Evolutionary conservation across 768 basidiomycete species (phyloP).

Genomic region (Russula lepida): DNA sequence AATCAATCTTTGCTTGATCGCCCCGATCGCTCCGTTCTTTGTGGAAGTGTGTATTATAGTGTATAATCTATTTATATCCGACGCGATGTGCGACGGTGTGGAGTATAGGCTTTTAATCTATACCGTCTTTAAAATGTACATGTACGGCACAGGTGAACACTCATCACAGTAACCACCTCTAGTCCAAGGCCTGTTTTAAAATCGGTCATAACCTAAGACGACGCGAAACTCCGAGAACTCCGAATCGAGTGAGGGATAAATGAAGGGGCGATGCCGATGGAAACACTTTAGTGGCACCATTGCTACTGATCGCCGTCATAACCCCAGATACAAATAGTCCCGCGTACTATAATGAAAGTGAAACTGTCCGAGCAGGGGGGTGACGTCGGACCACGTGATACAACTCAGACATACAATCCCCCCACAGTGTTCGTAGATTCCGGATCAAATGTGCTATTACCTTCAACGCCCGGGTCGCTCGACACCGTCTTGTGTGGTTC

Average conservation of each 20-base stretch:
- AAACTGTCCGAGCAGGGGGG: background rate
- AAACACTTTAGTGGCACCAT: too few relatives aligned
- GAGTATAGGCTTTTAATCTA: background rate
- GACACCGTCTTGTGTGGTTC: background rate
- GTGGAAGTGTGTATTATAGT: too few relatives aligned
- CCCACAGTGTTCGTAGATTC: background rate
- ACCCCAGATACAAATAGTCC: background rate
- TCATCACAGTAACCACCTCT: background rate
- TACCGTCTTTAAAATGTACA: background rate
- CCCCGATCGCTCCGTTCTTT: background rate
- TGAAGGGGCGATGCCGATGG: too few relatives aligned
- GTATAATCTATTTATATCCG: background rate
- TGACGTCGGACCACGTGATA: background rate
- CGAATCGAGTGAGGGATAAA: too few relatives aligned
- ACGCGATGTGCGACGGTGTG: background rate
- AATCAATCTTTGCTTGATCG: background rate
- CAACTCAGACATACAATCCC: background rate
- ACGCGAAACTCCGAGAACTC: background rate
- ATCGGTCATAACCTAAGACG: background rate
- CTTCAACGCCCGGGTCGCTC: background rate
- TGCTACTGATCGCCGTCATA: background rate
- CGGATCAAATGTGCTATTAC: background rate
- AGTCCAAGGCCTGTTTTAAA: background rate
- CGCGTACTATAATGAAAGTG: background rate
- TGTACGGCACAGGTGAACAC: background rate